Evolutionary conservation across 495 filamentous ascomycete genomes (phyloP).

Genomic region (Penicillium arizonense): DNA sequence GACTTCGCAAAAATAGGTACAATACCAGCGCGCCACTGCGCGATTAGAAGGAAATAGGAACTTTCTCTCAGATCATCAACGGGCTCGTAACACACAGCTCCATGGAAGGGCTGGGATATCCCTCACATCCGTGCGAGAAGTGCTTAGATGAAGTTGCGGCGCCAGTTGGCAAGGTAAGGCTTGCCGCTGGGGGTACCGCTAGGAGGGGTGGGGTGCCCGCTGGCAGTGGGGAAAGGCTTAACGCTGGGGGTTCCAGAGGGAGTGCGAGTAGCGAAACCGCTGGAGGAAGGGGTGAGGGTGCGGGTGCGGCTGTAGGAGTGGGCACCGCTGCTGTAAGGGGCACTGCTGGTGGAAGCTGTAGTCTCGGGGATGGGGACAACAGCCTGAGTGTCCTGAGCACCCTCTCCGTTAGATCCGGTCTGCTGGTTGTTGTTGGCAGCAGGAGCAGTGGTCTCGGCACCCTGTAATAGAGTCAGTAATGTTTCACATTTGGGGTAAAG

Average conservation of each 20-base stretch:
- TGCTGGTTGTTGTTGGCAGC: slow-evolving; percentile 10
- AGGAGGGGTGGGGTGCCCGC: slow-evolving; percentile 20
- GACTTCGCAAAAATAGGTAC: slow-evolving; percentile 22
- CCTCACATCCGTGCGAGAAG: slow-evolving; percentile 6
- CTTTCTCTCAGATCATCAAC: slow-evolving; percentile 16
- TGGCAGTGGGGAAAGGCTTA: slow-evolving; percentile 3
- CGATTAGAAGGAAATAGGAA: slow-evolving; percentile 18
- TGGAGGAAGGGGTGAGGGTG: slow-evolving; percentile 18
- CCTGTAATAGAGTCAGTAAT: slow-evolving; percentile 10
- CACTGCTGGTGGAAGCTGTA: slow-evolving; percentile 22
- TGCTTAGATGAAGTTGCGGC: slow-evolving; percentile 28
- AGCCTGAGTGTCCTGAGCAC: slow-evolving; percentile 12
- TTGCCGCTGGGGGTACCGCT: slow-evolving; percentile 8
- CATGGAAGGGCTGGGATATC: slow-evolving; percentile 1
- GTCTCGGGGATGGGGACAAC: slow-evolving; percentile 7
- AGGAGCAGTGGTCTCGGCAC: slow-evolving; percentile 11
- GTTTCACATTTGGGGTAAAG: background rate
- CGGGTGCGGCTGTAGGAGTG: slow-evolving; percentile 12
- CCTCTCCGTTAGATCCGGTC: slow-evolving; percentile 6
- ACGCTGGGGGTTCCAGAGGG: slow-evolving; percentile 38
- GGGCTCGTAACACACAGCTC: slow-evolving; percentile 7
- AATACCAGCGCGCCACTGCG: slow-evolving; percentile 26
- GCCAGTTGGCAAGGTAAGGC: slow-evolving; percentile 26
- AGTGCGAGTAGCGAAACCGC: slow-evolving; percentile 30
- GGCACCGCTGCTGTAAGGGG: slow-evolving; percentile 39